These are phyloP conservation scores for Trichoderma sp. DNA, from an alignment of 2,329 filamentous ascomycete genomes.

Conservation along the genomic window DNA sequence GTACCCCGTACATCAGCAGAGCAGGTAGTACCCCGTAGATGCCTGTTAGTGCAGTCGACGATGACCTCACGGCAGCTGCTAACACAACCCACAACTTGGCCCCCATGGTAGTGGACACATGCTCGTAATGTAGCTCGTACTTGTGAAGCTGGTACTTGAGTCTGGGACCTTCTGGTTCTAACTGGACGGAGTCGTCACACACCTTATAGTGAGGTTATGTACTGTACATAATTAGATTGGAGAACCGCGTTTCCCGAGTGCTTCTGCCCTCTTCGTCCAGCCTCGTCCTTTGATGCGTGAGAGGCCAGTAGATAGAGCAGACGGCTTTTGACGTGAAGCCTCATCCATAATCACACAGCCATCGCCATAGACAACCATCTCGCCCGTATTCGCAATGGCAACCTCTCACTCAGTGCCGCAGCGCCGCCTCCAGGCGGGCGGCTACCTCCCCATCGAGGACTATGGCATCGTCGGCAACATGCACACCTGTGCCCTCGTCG, in stretches of 20 bases:
- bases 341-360: no score
- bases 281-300: background rate
- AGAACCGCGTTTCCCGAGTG: conserved; percentile 6
- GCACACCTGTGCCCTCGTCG: conserved; percentile 75
- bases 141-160: background rate
- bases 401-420: conserved; percentile 39
- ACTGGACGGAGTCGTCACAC: no score
- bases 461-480: conserved; percentile 82
- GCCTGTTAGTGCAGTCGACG: background rate
- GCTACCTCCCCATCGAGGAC: conserved; percentile 68
- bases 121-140: background rate
- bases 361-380: no score
- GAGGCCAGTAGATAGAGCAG: background rate
- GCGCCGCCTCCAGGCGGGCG: conserved; percentile 44
- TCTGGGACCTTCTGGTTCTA: no score
- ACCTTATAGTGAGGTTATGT: no score
- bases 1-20: conserved; percentile 7
- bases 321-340: background rate
- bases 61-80: background rate
- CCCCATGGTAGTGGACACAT: background rate
- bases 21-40: background rate
- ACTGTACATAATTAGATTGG: background rate
- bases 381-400: conserved; percentile 36
- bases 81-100: background rate
- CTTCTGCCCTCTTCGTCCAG: background rate